Conservation (phyloP, 1,284 basidiomycete species). For the Rhodotorula sp. region DNA sequence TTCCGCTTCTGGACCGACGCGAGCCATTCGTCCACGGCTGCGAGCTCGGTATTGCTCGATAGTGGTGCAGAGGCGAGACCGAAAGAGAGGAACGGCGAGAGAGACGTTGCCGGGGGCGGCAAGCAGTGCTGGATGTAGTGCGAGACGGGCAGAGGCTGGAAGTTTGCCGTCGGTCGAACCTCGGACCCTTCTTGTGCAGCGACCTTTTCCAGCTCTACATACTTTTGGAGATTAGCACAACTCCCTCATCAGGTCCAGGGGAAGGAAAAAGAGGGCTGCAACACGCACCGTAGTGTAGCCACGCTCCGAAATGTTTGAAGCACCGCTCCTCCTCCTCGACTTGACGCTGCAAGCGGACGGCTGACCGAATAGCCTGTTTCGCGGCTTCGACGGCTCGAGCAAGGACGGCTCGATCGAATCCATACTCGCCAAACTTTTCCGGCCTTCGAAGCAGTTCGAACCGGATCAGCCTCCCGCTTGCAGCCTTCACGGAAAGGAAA, state of each 20-base stretch:
- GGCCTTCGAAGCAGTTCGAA: conserved; percentile 6
- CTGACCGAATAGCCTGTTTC: neutral
- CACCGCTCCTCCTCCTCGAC: conserved; percentile 35
- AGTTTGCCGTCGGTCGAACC: conserved; percentile 23
- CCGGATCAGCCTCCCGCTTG: too few relatives aligned
- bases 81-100: conserved; percentile 20
- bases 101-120: neutral
- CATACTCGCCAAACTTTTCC: conserved; percentile 17
- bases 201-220: conserved; percentile 38
- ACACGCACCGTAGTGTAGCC: conserved; percentile 30
- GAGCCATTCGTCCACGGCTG: conserved; percentile 19
- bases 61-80: conserved; percentile 17
- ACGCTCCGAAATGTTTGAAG: conserved; percentile 30
- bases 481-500: neutral
- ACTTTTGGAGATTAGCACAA: too few relatives aligned
- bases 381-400: conserved; percentile 4
- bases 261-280: too few relatives aligned
- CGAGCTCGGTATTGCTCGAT: conserved; percentile 4
- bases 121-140: conserved; percentile 30
- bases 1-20: neutral
- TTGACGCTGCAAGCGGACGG: conserved; percentile 8
- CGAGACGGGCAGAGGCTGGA: conserved; percentile 30
- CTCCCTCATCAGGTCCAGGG: neutral
- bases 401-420: neutral
- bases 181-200: conserved; percentile 32